Evolutionary conservation across 805 yeast genomes (phyloP).

Genomic region (Clavispora carvajalis): DNA sequence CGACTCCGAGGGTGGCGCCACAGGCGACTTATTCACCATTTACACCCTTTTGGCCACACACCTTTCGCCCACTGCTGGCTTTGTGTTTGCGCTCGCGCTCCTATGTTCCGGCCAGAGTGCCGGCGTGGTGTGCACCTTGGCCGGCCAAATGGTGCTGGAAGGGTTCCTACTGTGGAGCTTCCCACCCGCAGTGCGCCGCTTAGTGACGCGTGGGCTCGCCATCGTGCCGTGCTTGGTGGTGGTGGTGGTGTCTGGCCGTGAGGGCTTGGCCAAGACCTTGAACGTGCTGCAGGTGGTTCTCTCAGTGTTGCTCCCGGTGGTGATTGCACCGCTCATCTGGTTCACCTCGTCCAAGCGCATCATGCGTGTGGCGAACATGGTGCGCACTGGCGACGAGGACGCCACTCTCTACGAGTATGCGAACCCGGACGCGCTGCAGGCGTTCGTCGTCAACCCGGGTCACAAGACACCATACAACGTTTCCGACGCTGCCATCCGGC

Average conservation of each 20-base stretch:
- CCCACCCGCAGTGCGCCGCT: slow-evolving; percentile 75
- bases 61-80: slow-evolving; percentile 80
- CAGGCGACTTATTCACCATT: slow-evolving; percentile 77
- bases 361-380: slow-evolving; percentile 51
- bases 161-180: slow-evolving; percentile 80
- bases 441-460: neutral
- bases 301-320: slow-evolving; percentile 76
- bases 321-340: slow-evolving; percentile 80
- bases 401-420: slow-evolving; percentile 16
- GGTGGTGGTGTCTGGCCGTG: slow-evolving; percentile 68
- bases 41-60: slow-evolving; percentile 65
- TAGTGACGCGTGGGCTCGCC: slow-evolving; percentile 78
- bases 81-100: slow-evolving; percentile 83
- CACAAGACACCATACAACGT: slow-evolving; percentile 21
- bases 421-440: neutral
- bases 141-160: slow-evolving; percentile 91
- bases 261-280: slow-evolving; percentile 69
- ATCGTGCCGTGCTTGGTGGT: slow-evolving; percentile 79
- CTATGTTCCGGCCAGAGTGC: slow-evolving; percentile 92
- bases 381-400: slow-evolving; percentile 25
- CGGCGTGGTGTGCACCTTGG: slow-evolving; percentile 88
- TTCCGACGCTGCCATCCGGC: slow-evolving; percentile 36
- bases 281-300: slow-evolving; percentile 82
- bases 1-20: slow-evolving; percentile 28
- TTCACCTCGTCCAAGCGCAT: slow-evolving; percentile 67